phyloP scores from a whole-genome alignment of 306 rosid species.

The Cucurbita argyrosperma region DNA sequence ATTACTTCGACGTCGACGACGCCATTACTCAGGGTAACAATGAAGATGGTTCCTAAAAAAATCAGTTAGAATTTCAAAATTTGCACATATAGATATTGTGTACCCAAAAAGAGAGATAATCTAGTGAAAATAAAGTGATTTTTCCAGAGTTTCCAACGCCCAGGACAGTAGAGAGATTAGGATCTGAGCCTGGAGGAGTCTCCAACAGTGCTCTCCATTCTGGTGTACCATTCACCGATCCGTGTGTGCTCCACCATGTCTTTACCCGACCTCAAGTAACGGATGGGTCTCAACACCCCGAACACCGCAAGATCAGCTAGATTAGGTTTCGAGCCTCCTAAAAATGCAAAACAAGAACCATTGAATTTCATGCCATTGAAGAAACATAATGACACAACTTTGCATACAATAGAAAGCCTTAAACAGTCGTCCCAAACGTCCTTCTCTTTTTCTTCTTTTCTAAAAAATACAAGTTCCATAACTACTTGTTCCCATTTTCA shows the following conservation, averaged over 20 bases:
- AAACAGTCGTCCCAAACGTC: background rate
- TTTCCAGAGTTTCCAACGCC: background rate
- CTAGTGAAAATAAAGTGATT: background rate
- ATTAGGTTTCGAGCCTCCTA: slow-evolving; percentile 51
- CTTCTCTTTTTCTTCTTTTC: background rate
- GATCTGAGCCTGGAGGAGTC: slow-evolving; percentile 53
- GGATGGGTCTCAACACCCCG: slow-evolving; percentile 85
- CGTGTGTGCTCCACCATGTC: slow-evolving; percentile 94
- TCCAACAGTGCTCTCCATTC: slow-evolving; percentile 77
- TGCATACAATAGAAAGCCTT: background rate
- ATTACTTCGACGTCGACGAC: background rate
- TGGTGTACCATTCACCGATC: slow-evolving; percentile 86
- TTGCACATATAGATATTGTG: background rate
- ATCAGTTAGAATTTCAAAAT: background rate
- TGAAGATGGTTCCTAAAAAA: background rate
- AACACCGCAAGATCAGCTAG: slow-evolving; percentile 43
- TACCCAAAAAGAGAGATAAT: background rate
- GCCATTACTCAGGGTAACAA: background rate
- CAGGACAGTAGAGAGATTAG: background rate
- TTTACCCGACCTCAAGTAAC: slow-evolving; percentile 73
- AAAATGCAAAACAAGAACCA: background rate
- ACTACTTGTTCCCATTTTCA: background rate
- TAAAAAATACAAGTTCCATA: background rate
- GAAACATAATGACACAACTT: background rate
- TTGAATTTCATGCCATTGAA: background rate